phyloP scores from a whole-genome alignment of 345 rosid genomes.

The Diplotaxis tenuifolia region DNA sequence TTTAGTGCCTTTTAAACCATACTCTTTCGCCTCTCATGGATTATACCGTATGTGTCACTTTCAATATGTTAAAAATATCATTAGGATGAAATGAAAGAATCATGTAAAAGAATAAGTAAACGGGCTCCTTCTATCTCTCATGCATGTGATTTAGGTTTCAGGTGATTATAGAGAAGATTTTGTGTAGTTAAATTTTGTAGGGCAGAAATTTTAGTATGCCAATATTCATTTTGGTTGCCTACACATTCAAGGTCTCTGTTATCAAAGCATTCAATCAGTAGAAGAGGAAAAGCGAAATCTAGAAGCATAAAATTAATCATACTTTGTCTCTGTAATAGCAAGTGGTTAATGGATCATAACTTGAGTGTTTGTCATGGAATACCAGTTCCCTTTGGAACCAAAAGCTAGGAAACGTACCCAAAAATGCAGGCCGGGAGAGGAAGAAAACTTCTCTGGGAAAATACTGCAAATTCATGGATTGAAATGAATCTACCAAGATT shows the following conservation, averaged over 20 bases:
- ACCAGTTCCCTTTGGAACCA: constrained; percentile 88
- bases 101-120: not conserved
- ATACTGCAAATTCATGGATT: constrained; percentile 55
- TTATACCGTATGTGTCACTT: too few relatives aligned
- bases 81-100: not conserved
- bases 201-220: too few relatives aligned
- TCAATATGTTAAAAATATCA: constrained; percentile 49
- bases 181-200: too few relatives aligned
- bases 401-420: constrained; percentile 82
- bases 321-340: constrained; percentile 84
- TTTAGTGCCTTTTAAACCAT: constrained; percentile 76
- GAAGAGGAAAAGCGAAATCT: too few relatives aligned
- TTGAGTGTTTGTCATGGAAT: constrained; percentile 90
- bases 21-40: too few relatives aligned
- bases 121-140: not conserved
- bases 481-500: too few relatives aligned
- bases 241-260: too few relatives aligned
- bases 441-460: constrained; percentile 85
- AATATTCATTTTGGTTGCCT: too few relatives aligned
- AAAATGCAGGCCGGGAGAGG: constrained; percentile 90
- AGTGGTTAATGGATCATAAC: constrained; percentile 94
- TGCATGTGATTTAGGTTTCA: constrained; percentile 72
- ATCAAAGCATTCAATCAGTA: not conserved
- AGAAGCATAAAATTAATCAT: too few relatives aligned
- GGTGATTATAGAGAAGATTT: constrained; percentile 64